Conservation (phyloP, 176 grass and related monocot species). For the Elaeis guineensis region DNA sequence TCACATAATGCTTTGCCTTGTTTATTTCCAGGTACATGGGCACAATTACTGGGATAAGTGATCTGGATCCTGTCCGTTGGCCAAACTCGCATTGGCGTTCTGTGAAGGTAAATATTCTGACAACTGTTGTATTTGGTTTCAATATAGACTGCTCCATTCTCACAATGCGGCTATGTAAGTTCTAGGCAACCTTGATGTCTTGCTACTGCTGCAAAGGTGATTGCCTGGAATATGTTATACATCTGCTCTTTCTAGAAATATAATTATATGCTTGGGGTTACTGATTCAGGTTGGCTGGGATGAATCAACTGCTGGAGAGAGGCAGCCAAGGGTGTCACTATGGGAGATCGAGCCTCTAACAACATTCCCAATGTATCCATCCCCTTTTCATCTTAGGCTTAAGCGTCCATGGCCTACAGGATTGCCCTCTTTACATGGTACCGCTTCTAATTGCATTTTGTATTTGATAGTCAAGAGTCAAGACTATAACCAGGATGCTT, state of each 20-base stretch:
- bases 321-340: conserved; percentile 92
- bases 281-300: conserved; percentile 91
- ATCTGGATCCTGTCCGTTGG: conserved; percentile 80
- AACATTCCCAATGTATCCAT: conserved; percentile 96
- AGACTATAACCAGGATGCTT: too few species aligned
- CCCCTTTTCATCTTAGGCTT: conserved; percentile 87
- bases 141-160: too few species aligned
- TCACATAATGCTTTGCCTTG: neutral
- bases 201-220: too few species aligned
- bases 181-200: too few species aligned
- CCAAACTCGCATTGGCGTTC: conserved; percentile 97
- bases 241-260: too few species aligned
- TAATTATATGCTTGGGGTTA: neutral
- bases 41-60: conserved; percentile 94
- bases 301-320: conserved; percentile 93
- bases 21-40: conserved; percentile 82
- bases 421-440: conserved; percentile 82
- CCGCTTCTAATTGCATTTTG: conserved; percentile 10
- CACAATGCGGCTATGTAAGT: too few species aligned
- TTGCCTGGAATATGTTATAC: too few species aligned
- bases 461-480: neutral
- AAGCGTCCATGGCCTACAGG: conserved; percentile 97
- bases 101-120: conserved; percentile 58
- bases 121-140: too few species aligned
- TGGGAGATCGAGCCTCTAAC: conserved; percentile 98